Evolutionary conservation across 768 basidiomycete genomes (phyloP).

Genomic region (Chalciporus piperatus): DNA sequence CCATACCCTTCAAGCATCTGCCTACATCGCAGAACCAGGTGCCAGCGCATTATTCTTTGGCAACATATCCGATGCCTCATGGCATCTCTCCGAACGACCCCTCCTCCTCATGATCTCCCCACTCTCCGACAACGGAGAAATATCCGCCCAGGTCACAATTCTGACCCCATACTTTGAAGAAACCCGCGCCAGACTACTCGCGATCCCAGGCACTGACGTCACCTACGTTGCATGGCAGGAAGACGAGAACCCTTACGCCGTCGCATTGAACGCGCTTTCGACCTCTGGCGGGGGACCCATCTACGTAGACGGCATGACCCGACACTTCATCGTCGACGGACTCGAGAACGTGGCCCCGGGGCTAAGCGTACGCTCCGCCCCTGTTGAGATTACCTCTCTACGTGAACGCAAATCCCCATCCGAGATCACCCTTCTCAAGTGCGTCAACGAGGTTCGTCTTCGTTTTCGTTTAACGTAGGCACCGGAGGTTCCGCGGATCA

Average conservation of each 20-base stretch:
- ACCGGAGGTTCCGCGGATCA: background rate
- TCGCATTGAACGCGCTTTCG: slow-evolving; percentile 37
- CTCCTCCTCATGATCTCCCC: slow-evolving; percentile 66
- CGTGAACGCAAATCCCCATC: slow-evolving; percentile 72
- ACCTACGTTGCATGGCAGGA: slow-evolving; percentile 62
- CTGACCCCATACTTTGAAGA: slow-evolving; percentile 79
- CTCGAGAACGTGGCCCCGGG: slow-evolving; percentile 45
- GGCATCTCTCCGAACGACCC: slow-evolving; percentile 78
- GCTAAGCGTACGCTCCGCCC: slow-evolving; percentile 46
- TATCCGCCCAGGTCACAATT: slow-evolving; percentile 49
- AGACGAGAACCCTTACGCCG: slow-evolving; percentile 61
- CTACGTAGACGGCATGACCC: slow-evolving; percentile 57
- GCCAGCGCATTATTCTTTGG: slow-evolving; percentile 68
- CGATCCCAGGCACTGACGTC: slow-evolving; percentile 46
- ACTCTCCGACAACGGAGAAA: slow-evolving; percentile 15
- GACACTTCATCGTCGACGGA: slow-evolving; percentile 66
- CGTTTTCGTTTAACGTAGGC: background rate
- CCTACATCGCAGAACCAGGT: slow-evolving; percentile 80
- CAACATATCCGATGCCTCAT: slow-evolving; percentile 61
- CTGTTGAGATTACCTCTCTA: slow-evolving; percentile 52
- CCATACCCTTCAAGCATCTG: slow-evolving; percentile 49
- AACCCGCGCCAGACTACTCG: slow-evolving; percentile 60
- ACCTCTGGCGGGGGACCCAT: slow-evolving; percentile 36
- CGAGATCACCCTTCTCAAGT: slow-evolving; percentile 70
- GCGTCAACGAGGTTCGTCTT: slow-evolving; percentile 75